These are phyloP conservation scores for Neodidymelliopsis sp. DNA, from an alignment of 2,329 filamentous ascomycete genomes.

Conservation along the genomic window DNA sequence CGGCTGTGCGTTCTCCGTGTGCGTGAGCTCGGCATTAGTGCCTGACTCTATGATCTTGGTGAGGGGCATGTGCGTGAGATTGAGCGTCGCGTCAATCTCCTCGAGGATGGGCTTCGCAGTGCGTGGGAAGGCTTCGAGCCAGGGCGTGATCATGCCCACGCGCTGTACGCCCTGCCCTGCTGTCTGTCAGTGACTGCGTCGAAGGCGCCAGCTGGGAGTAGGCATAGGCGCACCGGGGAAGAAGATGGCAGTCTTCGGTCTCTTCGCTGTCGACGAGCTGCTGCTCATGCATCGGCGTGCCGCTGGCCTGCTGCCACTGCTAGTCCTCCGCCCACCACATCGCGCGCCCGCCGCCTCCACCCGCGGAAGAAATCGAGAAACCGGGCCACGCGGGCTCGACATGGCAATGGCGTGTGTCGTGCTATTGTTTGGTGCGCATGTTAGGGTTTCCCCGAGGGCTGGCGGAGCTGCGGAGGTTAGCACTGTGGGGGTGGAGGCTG, in stretches of 20 bases:
- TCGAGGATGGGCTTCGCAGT: conserved; percentile 80
- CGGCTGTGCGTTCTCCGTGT: conserved; percentile 88
- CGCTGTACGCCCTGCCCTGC: conserved; percentile 87
- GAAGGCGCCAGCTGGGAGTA: not conserved
- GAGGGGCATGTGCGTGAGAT: conserved; percentile 65
- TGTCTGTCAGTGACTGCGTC: conserved; percentile 21
- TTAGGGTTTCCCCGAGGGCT: conserved; percentile 2
- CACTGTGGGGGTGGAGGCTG: conserved; percentile 17
- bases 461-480: conserved; percentile 12
- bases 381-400: conserved; percentile 1
- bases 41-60: conserved; percentile 81
- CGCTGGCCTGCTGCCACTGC: not conserved
- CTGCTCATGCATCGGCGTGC: conserved; percentile 42
- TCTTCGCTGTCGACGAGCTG: conserved; percentile 26
- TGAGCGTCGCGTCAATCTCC: conserved; percentile 81
- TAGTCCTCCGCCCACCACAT: conserved; percentile 1
- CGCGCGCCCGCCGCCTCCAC: conserved; percentile 5
- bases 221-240: conserved; percentile 43
- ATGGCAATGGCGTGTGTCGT: conserved; percentile 3
- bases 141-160: conserved; percentile 85
- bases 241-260: conserved; percentile 50
- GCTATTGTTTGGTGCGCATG: conserved; percentile 12
- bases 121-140: conserved; percentile 83
- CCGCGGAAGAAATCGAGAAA: conserved; percentile 13
- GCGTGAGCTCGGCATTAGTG: conserved; percentile 77